Base-by-base conservation (phyloP, 345 rosid genomes). In the Streptanthus diversifolius region DNA sequence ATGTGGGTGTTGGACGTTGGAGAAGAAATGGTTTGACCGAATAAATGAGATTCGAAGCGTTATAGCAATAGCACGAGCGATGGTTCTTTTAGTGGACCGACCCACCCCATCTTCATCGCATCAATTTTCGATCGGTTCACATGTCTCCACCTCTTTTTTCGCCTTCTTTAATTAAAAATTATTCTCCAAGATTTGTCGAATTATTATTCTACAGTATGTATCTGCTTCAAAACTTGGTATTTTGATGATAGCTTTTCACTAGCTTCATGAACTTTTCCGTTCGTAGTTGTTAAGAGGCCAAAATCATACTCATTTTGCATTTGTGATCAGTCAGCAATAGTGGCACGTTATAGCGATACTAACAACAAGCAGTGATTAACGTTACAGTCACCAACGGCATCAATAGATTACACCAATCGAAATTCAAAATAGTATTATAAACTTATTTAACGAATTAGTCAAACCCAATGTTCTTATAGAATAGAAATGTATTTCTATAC, bases 11-110 rank as follows among this genome's bases (percentile, higher is more conserved):
- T 76, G 75, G 75, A 70, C 39, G 75, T 24, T 55, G 66, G 66
- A 55, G 80, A 55, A 45, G 71, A 76, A 70, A 56, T 56, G 53
- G 70, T 76, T 70, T 76, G 80, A 76, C 80, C 72, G 80, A 76
- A 70, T 54, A 54, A 63, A 76, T 47, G 62, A 27, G 63, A 76
- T 63, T 70, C 61, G 17, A 70, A 70, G 63, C 54, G 8, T 41
- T n/a, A 44, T 39, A 67, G 61, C 77, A 51, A 62, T 52, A 45
- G 54, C 80, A 63, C 80, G 71, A 70, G 53, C 63, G 76, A 65
- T 69, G 69, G 45, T 63, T 54, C 63, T 53, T 65, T 27, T 17
- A 40, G 58, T 74, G 79, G 79, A 51, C 69, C 74, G 63, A 75
- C 74, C 74, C 69, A 58, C 53, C 30, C 72, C 68, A 47, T 66